phyloP scores from a whole-genome alignment of 2,329 filamentous ascomycete genomes.

The Cordyceps cateniannulata region DNA sequence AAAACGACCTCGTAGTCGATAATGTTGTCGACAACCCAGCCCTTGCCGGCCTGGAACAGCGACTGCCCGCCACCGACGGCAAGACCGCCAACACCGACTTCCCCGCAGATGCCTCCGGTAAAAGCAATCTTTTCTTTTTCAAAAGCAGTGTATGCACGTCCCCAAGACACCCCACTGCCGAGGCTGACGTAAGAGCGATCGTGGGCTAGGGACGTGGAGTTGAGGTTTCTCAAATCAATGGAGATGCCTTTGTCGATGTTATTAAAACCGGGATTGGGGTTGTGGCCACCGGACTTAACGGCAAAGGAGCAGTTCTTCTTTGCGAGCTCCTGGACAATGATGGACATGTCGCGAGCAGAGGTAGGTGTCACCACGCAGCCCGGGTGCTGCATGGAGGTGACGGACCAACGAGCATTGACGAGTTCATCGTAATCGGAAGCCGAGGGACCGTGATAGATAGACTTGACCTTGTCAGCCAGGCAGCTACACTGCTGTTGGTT shows the following conservation, averaged over 20 bases:
- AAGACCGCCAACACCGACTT: conserved; percentile 39
- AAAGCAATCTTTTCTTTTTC: conserved; percentile 31
- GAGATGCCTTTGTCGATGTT: conserved; percentile 32
- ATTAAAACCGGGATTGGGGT: conserved; percentile 33
- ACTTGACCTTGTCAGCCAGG: not conserved
- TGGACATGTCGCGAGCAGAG: conserved; percentile 1
- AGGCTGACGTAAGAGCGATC: conserved; percentile 31
- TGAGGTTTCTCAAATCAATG: conserved; percentile 34
- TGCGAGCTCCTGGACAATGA: conserved; percentile 13
- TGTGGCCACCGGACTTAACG: conserved; percentile 42
- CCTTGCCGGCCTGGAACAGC: conserved; percentile 30
- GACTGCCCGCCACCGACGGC: conserved; percentile 42
- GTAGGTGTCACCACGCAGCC: conserved; percentile 9
- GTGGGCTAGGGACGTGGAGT: conserved; percentile 24
- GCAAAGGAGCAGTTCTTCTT: conserved; percentile 30
- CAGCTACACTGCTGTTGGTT: conserved; percentile 9
- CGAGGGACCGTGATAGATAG: conserved; percentile 8
- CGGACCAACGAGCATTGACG: conserved; percentile 7
- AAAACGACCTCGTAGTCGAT: conserved; percentile 38
- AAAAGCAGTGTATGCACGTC: conserved; percentile 32
- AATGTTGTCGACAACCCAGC: conserved; percentile 37
- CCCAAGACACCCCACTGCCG: conserved; percentile 37
- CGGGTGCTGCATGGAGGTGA: conserved; percentile 10
- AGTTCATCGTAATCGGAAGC: conserved; percentile 6
- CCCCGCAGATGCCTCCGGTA: conserved; percentile 32